phyloP scores from a whole-genome alignment of 768 basidiomycete species.

The Boletus barrowsii region DNA sequence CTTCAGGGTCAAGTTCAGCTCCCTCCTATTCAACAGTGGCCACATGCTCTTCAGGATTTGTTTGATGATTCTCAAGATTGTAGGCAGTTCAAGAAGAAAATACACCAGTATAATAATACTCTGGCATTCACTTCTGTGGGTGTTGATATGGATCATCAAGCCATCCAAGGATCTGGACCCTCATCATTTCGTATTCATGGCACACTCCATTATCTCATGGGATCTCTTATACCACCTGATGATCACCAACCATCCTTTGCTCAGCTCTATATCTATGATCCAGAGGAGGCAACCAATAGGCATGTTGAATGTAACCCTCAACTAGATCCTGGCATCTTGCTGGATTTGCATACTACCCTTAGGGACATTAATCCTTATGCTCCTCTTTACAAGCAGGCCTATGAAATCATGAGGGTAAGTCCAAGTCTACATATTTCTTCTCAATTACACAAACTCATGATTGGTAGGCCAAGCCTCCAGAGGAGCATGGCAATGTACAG shows the following conservation, averaged over 20 bases:
- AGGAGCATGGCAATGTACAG: constrained; percentile 11
- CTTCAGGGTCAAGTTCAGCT: constrained; percentile 26
- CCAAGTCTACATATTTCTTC: too few species aligned
- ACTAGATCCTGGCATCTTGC: too few species aligned
- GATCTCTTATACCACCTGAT: constrained; percentile 27
- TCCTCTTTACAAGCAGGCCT: neutral
- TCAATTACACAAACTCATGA: too few species aligned
- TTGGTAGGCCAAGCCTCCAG: constrained; percentile 8
- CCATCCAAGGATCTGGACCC: constrained; percentile 18
- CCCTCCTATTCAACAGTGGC: constrained; percentile 17
- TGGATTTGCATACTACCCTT: too few species aligned
- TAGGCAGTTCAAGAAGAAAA: constrained; percentile 29
- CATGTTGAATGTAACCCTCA: too few species aligned
- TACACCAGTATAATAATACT: constrained; percentile 38
- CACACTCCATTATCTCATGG: constrained; percentile 36
- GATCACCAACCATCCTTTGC: constrained; percentile 30
- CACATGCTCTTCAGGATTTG: constrained; percentile 7
- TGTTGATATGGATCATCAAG: neutral
- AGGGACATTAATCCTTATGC: too few species aligned
- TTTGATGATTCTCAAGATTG: constrained; percentile 12
- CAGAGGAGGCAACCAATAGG: too few species aligned
- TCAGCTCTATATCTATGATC: constrained; percentile 42
- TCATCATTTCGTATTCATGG: constrained; percentile 28
- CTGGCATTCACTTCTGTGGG: constrained; percentile 9
- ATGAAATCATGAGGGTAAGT: constrained; percentile 25